Base-by-base conservation (phyloP, 352 stramenopile species). In the Proteromonas lacertae region DNA sequence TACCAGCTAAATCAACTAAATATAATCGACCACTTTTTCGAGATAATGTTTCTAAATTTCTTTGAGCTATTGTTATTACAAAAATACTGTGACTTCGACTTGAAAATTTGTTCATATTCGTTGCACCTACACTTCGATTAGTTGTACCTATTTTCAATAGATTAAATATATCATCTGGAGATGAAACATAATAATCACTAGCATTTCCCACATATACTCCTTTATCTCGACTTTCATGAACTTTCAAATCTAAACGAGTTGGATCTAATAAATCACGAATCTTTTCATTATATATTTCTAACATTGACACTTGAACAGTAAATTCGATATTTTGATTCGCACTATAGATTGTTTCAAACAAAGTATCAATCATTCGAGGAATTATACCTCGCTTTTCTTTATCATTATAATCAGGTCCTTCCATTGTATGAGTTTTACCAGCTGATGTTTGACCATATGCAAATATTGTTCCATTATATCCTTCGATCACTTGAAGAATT, bases 21-120 rank as follows among this genome's bases (percentile, higher is more conserved):
- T 80, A 77, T 40, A 86, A 75, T 46, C 74, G 77, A 25, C 61
- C 73, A 20, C 37, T 61, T 36, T 65, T 29, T n/a, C 20, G 8
- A 20, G 21, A 7, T 16, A 21, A 21, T 20, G 23, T 32, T 12
- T 3, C 6, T 16, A 14, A 4, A 16, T 39, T 22, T 32, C 31
- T 39, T 13, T 39, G 66, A 28, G 65, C 66, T 39, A 50, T 59
- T 0, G 59, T 59, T 10, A 84, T 52, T 0, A 67, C 81, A 38
- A 88, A 76, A 42, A 88, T 84, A 13, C 66, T 66, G 47, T 89
- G 73, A 6, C 64, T 81, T 2, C 73, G 63, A 60, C 63, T 80
- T 29, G 62, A 80, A 16, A 71, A 57, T 13, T 62, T 66, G 51
- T 89, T 89, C 68, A 88, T 82, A 32, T 79, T 56, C 23, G 73